phyloP scores from a whole-genome alignment of 441 rosid species.

The Jatropha podagrica region DNA sequence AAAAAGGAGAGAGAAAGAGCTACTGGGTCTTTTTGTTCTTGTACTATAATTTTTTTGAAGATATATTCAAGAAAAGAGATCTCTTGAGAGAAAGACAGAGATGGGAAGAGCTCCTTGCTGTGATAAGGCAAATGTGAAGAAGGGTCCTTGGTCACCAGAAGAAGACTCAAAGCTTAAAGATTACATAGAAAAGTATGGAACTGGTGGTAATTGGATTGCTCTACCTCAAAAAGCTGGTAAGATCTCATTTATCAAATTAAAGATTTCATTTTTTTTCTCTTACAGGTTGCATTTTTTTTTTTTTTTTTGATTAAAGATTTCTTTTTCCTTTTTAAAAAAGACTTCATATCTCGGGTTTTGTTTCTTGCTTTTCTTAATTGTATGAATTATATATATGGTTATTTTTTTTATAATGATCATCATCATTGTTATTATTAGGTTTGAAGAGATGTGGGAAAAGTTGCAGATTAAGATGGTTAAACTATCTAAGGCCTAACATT shows the following conservation, averaged over 20 bases:
- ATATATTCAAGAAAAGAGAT: background rate
- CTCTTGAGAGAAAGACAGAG: background rate
- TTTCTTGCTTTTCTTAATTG: background rate
- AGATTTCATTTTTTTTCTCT: background rate
- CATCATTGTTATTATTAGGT: slow-evolving; percentile 30
- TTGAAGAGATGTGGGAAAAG: slow-evolving; percentile 70
- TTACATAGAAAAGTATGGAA: slow-evolving; percentile 51
- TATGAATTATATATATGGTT: no score
- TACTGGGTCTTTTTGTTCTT: background rate
- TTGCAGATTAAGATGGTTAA: slow-evolving; percentile 69
- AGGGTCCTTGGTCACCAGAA: slow-evolving; percentile 78
- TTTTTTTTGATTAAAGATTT: background rate
- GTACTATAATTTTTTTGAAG: background rate
- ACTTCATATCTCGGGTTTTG: background rate
- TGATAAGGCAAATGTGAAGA: slow-evolving; percentile 68
- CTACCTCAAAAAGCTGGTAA: slow-evolving; percentile 68
- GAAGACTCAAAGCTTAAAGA: slow-evolving; percentile 60
- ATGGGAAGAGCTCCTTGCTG: slow-evolving; percentile 88
- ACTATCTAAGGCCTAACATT: slow-evolving; percentile 67
- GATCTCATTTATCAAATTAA: background rate
- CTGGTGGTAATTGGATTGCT: slow-evolving; percentile 69
- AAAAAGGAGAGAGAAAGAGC: background rate
- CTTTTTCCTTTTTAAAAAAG: background rate
- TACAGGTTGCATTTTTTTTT: background rate
- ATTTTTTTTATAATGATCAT: no score